phyloP scores from a whole-genome alignment of 371 early-diverging fungal genomes.

The Dipsacomyces acuminosporus region DNA sequence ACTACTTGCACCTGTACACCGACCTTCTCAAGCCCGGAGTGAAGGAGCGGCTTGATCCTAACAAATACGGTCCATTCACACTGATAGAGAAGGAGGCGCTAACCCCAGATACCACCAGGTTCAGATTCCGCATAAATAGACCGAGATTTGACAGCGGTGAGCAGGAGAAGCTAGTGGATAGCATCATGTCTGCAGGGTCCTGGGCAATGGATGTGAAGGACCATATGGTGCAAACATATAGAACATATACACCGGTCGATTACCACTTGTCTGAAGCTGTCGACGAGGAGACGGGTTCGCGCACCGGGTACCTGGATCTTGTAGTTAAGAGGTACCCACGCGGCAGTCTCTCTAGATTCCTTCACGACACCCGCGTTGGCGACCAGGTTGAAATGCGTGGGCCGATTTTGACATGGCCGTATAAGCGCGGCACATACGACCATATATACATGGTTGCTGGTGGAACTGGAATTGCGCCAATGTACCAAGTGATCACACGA shows the following conservation, averaged over 20 bases:
- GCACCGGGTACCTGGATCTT: conserved; percentile 70
- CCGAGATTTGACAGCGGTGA: conserved; percentile 55
- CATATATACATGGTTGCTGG: conserved; percentile 81
- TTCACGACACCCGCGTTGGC: conserved; percentile 71
- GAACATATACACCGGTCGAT: conserved; percentile 60
- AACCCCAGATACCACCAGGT: conserved; percentile 68
- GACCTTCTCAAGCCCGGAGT: conserved; percentile 37
- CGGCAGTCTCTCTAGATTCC: conserved; percentile 64
- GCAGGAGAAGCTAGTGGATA: conserved; percentile 60
- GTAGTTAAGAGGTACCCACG: conserved; percentile 74
- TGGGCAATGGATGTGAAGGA: conserved; percentile 46
- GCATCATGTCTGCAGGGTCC: conserved; percentile 49
- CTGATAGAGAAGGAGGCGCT: conserved; percentile 56
- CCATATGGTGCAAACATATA: conserved; percentile 47
- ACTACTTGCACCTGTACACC: conserved; percentile 32
- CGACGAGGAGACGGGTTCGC: conserved; percentile 32
- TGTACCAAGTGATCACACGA: conserved; percentile 71
- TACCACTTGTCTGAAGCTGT: conserved; percentile 28
- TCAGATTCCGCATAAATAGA: conserved; percentile 73
- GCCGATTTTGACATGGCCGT: conserved; percentile 75
- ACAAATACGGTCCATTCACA: conserved; percentile 65
- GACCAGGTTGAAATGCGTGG: conserved; percentile 86
- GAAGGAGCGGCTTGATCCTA: conserved; percentile 49
- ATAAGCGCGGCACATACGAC: conserved; percentile 61
- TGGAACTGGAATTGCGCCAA: conserved; percentile 93